Conservation (phyloP, 140 eudicot genomes). For the Ambrosia hybrid region DNA sequence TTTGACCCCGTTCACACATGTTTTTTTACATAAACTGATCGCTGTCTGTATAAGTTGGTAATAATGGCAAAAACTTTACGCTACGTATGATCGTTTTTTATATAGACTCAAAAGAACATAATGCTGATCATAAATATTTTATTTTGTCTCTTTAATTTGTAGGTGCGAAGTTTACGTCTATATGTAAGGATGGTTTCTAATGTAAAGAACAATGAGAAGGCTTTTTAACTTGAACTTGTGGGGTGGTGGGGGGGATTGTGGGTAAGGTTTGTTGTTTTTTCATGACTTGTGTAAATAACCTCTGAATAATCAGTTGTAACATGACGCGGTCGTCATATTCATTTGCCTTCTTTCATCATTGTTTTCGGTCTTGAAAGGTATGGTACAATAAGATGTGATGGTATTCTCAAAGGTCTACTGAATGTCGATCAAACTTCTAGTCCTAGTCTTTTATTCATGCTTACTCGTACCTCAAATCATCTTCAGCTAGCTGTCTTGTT, state of each 20-base stretch:
- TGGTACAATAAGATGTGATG: no score
- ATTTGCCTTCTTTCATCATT: not conserved
- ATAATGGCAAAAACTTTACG: not conserved
- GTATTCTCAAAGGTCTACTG: no score
- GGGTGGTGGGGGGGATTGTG: constrained; percentile 28
- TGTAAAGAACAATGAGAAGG: constrained; percentile 27
- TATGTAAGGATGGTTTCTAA: constrained; percentile 21
- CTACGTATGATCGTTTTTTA: not conserved
- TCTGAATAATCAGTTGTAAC: constrained; percentile 21
- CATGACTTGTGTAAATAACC: constrained; percentile 27
- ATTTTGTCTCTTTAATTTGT: not conserved
- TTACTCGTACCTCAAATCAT: no score
- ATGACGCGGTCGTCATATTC: constrained; percentile 19
- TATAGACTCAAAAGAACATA: not conserved
- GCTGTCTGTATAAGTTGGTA: not conserved
- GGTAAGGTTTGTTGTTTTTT: constrained; percentile 24
- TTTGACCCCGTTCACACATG: no score
- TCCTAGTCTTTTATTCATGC: no score
- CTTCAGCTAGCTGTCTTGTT: no score
- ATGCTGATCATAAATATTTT: not conserved
- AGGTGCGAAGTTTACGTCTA: not conserved
- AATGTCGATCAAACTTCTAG: no score
- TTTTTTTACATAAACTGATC: no score
- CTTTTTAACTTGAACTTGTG: constrained; percentile 22
- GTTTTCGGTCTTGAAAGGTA: not conserved